Evolutionary conservation across 352 stramenopile genomes (phyloP), one percentile per base, ranked within the genome.

Genomic region (Pythium volutum): DNA sequence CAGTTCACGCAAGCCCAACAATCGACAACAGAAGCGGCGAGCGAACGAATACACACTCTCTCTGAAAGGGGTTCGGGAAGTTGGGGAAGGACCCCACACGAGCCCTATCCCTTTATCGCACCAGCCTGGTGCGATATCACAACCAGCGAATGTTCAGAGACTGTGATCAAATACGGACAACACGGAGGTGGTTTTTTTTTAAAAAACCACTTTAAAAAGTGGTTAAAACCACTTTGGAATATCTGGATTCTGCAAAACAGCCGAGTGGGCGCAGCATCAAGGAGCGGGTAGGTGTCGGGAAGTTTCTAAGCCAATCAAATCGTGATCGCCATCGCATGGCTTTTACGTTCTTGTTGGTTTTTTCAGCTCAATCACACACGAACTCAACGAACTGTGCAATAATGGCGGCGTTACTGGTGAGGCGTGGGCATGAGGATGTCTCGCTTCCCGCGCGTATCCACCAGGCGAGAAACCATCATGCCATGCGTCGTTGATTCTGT

Each of bases 361-460:
- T 25, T 15, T 11, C 16, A 20, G n/a, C 16, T 23, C 43, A 9
- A 50, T 16, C 25, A 50, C 25, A 26, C 20, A 50, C 20, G 70
- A 52, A 27, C 51, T 39, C 46, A 48, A 16, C 16, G 10, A 50
- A 10, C 18, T 22, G 7, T 14, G 26, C 46, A 16, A 50, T 50
- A 22, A 11, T 22, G 52, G 38, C 39, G 26, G 16, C 26, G 18
- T 11, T 36, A 23, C 33, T 38, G 42, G 43, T 66, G 50, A 66
- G 76, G 59, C 74, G 58, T 9, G 80, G 73, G 36, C 71, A 87
- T 42, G 67, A 73, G 33, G 52, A 78, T 68, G 78, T 90, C 10
- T 61, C 69, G 36, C 75, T 90, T 14, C 81, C 81, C 6, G 27
- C 26, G 4, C 54, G 72, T 29, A 56, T 87, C 31, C 81, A 90